Base-by-base conservation (phyloP, 345 rosid species). In the Trapa incisa region DNA sequence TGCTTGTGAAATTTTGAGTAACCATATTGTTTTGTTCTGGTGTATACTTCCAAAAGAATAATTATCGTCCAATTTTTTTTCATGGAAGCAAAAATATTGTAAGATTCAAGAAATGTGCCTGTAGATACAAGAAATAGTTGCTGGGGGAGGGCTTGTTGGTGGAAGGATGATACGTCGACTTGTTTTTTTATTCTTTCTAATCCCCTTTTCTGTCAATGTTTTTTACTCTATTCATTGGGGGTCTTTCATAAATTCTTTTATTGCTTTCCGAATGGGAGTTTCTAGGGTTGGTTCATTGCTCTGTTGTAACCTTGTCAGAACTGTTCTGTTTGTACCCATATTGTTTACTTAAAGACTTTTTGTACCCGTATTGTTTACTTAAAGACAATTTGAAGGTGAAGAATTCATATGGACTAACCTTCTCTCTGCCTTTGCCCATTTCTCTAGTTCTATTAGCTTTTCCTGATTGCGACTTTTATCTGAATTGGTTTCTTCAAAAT, bases 231-330 rank as follows among this genome's bases (percentile, higher is more conserved):
- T 58, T 58, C 35, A 58, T 13, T 3, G 63, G 63, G 63, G 38
- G 33, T 33, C 67, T 72, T 74, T 78, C 42, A 70, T 71, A 72
- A 66, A 81, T 81, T 81, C 85, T 74, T 81, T 81, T 68, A 81
- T 78, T 81, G 68, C 38, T 68, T 70, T 68, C 63, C 16, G 13
- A 33, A 13, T 58, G 63, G 37, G 38, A 33, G 33, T 10, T 32
- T 57, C 12, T 58, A 32, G 37, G 38, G 63, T 58, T 58, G 10
- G 22, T 5, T 33, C 35, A 38, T 58, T 61, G 57, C 33, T 3
- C 41, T 61, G 36, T 1, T 29, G 33, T 54, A 32, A 37, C 63
- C 63, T 32, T 57, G 36, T 13, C 29, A 57, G 61, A 35, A 58
- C 48, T 11, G 48, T 22, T 22, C 29, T 45, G 48, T 4, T 41